These are phyloP conservation scores for Penicillium verrucosum DNA, from an alignment of 2,329 filamentous ascomycete species.

Conservation along the genomic window DNA sequence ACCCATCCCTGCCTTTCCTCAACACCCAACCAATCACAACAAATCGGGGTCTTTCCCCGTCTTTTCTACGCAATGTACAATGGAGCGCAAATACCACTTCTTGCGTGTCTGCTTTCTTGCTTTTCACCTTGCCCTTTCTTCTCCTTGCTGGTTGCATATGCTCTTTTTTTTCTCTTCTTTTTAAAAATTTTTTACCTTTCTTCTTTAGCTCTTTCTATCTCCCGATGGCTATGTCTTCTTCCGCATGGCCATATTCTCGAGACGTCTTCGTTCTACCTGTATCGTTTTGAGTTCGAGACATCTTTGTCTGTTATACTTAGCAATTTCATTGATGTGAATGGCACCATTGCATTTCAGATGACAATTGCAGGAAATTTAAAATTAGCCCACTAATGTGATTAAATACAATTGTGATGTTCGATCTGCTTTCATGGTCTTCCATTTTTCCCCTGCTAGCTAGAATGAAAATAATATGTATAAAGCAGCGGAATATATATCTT, in stretches of 20 bases:
- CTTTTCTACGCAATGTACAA: slow-evolving; percentile 36
- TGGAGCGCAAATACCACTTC: slow-evolving; percentile 43
- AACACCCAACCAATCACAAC: slow-evolving; percentile 5
- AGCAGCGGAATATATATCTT: not conserved
- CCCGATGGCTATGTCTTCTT: slow-evolving; percentile 11
- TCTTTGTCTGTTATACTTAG: slow-evolving; percentile 12
- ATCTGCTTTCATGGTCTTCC: not conserved
- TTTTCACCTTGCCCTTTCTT: slow-evolving; percentile 14
- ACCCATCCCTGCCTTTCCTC: not conserved
- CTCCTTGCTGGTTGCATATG: slow-evolving; percentile 10
- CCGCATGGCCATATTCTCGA: slow-evolving; percentile 13
- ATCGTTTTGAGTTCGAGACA: slow-evolving; percentile 16
- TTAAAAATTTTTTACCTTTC: slow-evolving; percentile 13
- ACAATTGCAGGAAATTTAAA: not conserved
- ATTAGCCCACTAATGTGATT: not conserved
- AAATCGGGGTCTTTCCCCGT: slow-evolving; percentile 6
- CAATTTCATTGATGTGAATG: slow-evolving; percentile 20
- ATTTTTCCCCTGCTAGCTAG: too few relatives aligned
- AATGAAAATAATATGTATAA: not conserved
- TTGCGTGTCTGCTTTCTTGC: slow-evolving; percentile 23
- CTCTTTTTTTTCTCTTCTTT: not conserved
- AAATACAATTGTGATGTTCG: not conserved
- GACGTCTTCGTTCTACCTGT: slow-evolving; percentile 11
- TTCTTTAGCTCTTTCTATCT: slow-evolving; percentile 11
- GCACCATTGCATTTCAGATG: slow-evolving; percentile 4